Base-by-base conservation (phyloP, 2,329 filamentous ascomycete species). In the Cephalotrichum gorgonifer region DNA sequence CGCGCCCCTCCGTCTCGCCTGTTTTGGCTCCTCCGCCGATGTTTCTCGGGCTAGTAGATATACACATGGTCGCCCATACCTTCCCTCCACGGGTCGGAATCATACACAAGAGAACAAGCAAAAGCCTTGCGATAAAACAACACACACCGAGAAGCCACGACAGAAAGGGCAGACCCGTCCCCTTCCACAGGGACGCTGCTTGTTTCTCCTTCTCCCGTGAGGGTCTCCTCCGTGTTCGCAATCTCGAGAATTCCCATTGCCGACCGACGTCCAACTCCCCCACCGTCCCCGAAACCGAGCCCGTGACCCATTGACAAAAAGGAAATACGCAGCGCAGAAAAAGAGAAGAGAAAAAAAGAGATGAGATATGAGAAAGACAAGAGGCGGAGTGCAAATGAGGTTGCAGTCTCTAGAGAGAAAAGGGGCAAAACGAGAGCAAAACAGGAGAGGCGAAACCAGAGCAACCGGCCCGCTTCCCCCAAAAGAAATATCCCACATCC, bases 81-180 rank as follows among this genome's bases (percentile, higher is more conserved):
- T 11, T 20, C n/a, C 35, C n/a, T 17, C n/a, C n/a, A n/a, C n/a
- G n/a, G n/a, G n/a, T n/a, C n/a, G 17, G 12, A 45, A 45, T 45
- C 43, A 45, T 45, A 45, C 43, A 45, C 17, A 42, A 43, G 38
- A 41, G 6, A 31, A 45, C 27, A 45, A 45, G 17, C n/a, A 33
- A 33, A 33, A n/a, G 30, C 9, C 9, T 9, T 33, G n/a, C n/a
- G 30, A 33, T 9, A n/a, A 9, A 33, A n/a, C 9, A 33, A 33
- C 30, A 33, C 9, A 28, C 11, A 17, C 38, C 38, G 22, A 25
- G 17, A 12, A 27, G 17, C 15, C 15, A 33, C 11, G 17, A 45
- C 17, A 23, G n/a, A 33, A 22, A 45, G 17, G 38, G 22, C 7
- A 41, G 22, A 41, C n/a, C n/a, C 8, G 38, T 6, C 7, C 8